phyloP scores from a whole-genome alignment of 257 asterid species.

The Solanum neorickii region DNA sequence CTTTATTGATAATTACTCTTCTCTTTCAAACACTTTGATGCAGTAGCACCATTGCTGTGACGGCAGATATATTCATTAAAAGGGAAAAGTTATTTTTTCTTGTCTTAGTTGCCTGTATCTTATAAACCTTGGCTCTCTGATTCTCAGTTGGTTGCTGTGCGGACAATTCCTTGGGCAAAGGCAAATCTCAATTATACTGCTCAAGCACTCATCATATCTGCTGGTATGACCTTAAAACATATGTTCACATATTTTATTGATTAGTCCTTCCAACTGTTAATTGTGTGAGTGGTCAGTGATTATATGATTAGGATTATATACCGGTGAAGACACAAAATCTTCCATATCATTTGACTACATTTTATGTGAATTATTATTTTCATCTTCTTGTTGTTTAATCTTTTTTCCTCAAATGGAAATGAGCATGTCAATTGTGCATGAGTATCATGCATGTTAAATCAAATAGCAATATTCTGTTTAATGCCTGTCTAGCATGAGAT shows the following conservation, averaged over 20 bases:
- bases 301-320: background rate
- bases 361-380: background rate
- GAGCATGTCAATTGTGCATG: background rate
- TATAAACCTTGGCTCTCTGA: background rate
- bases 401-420: background rate
- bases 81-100: background rate
- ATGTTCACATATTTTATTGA: background rate
- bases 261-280: background rate
- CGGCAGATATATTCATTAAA: background rate
- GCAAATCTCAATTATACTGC: slow-evolving; percentile 73
- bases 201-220: slow-evolving; percentile 76
- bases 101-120: background rate
- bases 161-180: slow-evolving; percentile 83
- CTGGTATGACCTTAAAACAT: slow-evolving; percentile 29
- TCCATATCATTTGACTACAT: background rate
- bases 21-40: background rate
- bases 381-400: background rate
- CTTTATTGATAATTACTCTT: background rate
- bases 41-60: background rate
- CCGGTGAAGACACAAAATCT: background rate
- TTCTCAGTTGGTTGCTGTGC: slow-evolving; percentile 51
- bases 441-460: background rate
- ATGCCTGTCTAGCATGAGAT: background rate
- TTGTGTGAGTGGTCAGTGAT: background rate
- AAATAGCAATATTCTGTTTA: background rate